Percentiles rank a stretch among this genome's conserved stretches.
These are phyloP conservation scores for Sphaerulina populicola DNA, from an alignment of 2,329 filamentous ascomycete species.

Conservation along the genomic window DNA sequence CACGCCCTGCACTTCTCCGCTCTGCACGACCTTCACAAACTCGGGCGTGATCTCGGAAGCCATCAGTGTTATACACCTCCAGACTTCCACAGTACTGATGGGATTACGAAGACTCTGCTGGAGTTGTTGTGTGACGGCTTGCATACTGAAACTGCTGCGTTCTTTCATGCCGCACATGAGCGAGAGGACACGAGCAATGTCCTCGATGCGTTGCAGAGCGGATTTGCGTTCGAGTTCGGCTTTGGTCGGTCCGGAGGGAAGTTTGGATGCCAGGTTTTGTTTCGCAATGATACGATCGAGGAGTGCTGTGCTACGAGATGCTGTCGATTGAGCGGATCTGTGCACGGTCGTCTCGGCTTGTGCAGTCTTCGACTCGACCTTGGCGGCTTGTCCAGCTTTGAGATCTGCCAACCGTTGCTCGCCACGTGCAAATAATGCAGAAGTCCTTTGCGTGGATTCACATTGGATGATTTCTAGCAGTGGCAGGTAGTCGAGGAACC, in stretches of 20 bases:
- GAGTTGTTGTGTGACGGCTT: constrained; percentile 36
- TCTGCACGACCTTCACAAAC: constrained; percentile 36
- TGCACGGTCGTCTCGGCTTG: constrained; percentile 1
- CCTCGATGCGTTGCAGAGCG: constrained; percentile 42
- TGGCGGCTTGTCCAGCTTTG: constrained; percentile 42
- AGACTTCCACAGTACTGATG: constrained; percentile 39
- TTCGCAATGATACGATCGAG: constrained; percentile 47
- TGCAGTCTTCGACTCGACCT: constrained; percentile 15
- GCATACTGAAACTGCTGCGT: constrained; percentile 40
- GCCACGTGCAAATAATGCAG: constrained; percentile 55
- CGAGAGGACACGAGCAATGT: constrained; percentile 38
- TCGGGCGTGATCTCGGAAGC: constrained; percentile 38
- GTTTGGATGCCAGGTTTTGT: constrained; percentile 32
- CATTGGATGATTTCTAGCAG: constrained; percentile 47
- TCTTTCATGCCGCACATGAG: constrained; percentile 34
- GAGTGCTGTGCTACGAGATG: constrained; percentile 38
- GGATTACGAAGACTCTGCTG: constrained; percentile 42
- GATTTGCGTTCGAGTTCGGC: constrained; percentile 40
- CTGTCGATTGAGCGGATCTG: constrained; percentile 35
- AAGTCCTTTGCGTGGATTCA: constrained; percentile 44
- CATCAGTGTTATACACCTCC: constrained; percentile 38
- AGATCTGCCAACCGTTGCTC: constrained; percentile 62
- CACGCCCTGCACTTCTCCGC: constrained; percentile 38
- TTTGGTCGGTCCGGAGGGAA: constrained; percentile 32
- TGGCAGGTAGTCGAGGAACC: constrained; percentile 53